phyloP scores from a whole-genome alignment of 2,329 filamentous ascomycete genomes.

The Pleurostoma richardsiae region DNA sequence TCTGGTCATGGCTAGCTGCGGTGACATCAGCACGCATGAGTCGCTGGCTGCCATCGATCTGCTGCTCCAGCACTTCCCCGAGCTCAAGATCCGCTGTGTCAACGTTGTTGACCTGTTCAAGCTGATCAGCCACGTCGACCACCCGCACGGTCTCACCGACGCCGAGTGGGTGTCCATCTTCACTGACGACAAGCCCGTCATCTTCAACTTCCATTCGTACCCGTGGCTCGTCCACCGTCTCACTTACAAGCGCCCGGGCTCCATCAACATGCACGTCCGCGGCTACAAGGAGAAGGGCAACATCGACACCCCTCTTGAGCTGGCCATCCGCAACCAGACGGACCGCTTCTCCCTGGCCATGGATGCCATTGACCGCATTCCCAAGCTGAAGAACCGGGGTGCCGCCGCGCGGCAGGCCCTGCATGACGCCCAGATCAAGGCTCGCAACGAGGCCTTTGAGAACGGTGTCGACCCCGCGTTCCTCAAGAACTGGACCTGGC shows the following conservation, averaged over 20 bases:
- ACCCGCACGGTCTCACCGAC: conserved; percentile 68
- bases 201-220: conserved; percentile 84
- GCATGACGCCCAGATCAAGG: conserved; percentile 58
- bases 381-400: conserved; percentile 57
- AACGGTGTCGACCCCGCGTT: conserved; percentile 64
- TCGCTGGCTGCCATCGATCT: conserved; percentile 70
- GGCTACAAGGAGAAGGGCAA: conserved; percentile 82
- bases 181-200: conserved; percentile 65
- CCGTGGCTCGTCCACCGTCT: conserved; percentile 75
- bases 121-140: conserved; percentile 63
- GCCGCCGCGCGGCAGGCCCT: conserved; percentile 58
- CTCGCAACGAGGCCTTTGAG: conserved; percentile 62
- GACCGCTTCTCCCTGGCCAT: conserved; percentile 75
- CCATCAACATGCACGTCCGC: conserved; percentile 64
- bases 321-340: conserved; percentile 72
- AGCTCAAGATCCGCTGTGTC: conserved; percentile 72
- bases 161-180: conserved; percentile 64
- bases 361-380: conserved; percentile 67
- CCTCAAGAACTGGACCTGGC: conserved; percentile 64
- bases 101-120: conserved; percentile 81
- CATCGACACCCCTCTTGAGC: conserved; percentile 74
- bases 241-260: conserved; percentile 69
- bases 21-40: conserved; percentile 71
- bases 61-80: conserved; percentile 64
- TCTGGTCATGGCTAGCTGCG: conserved; percentile 70